Evolutionary conservation across 192 early-diverging fungal species (phyloP), one percentile per base, ranked within the genome.

Genomic region (Coemansia aciculifera): DNA sequence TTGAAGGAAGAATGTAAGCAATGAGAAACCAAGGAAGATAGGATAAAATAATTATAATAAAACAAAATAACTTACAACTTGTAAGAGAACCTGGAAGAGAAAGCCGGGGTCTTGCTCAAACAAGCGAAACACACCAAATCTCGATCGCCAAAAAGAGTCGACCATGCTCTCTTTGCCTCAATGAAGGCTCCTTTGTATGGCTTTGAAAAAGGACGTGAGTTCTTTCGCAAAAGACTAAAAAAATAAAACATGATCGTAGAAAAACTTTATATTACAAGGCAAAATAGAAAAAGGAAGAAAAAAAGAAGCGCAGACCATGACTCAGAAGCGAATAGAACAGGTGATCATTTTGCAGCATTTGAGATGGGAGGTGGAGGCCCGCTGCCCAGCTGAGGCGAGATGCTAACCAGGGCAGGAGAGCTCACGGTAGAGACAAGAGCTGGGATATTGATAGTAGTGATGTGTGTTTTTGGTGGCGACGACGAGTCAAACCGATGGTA

Each of bases 311-410:
- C n/a, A 36, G 5, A 51, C 15, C 10, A 21, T 17, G 12, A 23
- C 27, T 23, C 21, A 11, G 32, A 37, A 24, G n/a, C 34, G 59
- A 21, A 32, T n/a, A 36, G 52, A 56, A 56, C 3, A 31, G 11
- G 7, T 1, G 39, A 36, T 43, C 68, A 77, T 39, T 72, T 67
- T 63, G 69, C 69, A 0, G 69, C 59, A n/a, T 67, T 77, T 5
- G 57, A 61, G 38, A 62, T 61, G 13, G 59, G 44, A 24, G 64
- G 64, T 15, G 63, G 73, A 15, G 68, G 60, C 19, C 63, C 59
- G 29, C 32, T 64, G 39, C 59, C 61, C 40, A 75, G 19, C 36
- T 64, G 67, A 43, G 73, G 73, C 17, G 72, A 65, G 46, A 74
- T 37, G 5, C 62, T 63, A 1, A 59, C 37, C 59, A 66, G 5